Percentiles rank a stretch among this genome's conserved stretches.
Conservation (phyloP, 257 asterid species). For the Solanum habrochaites region DNA sequence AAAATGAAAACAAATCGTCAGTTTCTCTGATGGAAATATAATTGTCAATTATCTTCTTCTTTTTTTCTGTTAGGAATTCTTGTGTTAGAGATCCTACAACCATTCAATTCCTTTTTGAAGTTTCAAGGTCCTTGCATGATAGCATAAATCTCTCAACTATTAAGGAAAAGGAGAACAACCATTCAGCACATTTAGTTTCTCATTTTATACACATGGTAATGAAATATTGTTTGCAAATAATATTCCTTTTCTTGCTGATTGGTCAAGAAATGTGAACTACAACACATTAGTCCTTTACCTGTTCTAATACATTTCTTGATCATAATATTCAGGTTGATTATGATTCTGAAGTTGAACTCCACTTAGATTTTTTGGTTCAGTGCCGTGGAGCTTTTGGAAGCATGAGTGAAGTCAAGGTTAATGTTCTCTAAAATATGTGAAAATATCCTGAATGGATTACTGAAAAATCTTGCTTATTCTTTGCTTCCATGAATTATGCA, state of each 20-base stretch:
- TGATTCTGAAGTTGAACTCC: constrained; percentile 45
- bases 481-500: neutral
- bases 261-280: constrained; percentile 2
- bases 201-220: constrained; percentile 60
- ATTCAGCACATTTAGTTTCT: constrained; percentile 49
- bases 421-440: neutral
- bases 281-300: constrained; percentile 6
- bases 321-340: constrained; percentile 52
- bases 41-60: neutral
- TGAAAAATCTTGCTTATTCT: neutral
- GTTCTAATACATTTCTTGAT: neutral
- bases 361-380: constrained; percentile 61
- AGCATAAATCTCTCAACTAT: constrained; percentile 47
- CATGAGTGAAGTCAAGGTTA: constrained; percentile 67
- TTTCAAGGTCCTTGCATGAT: constrained; percentile 72
- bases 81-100: constrained; percentile 43
- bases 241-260: constrained; percentile 4
- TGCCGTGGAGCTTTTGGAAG: constrained; percentile 79
- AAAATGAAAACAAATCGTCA: neutral
- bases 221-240: constrained; percentile 1
- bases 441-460: neutral
- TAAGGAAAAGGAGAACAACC: constrained; percentile 64
- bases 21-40: neutral
- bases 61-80: constrained; percentile 27
- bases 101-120: constrained; percentile 66